Evolutionary conservation across 2,329 filamentous ascomycete species (phyloP), one percentile per base, ranked within the genome.

Genomic region (Fusarium beomiforme): DNA sequence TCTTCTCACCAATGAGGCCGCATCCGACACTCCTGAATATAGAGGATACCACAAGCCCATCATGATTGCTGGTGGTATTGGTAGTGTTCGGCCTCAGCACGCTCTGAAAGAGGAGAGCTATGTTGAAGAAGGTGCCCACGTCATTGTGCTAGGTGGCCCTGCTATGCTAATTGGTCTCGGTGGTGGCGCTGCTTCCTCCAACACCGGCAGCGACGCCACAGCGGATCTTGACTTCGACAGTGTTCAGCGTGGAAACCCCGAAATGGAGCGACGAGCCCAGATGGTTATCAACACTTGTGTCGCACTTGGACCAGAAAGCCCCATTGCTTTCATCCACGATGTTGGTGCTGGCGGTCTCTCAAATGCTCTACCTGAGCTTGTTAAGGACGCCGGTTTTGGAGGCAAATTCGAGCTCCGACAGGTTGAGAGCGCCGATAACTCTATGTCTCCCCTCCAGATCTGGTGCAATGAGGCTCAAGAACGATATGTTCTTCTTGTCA

Each of bases 401-500:
- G 96, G 95, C 54, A 91, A 90, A 47, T 98, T 99, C 73, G 95
- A 99, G 81, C 87, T 99, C n/a, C 91, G 96, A 70, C 93, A 98
- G 77, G 88, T 99, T 39, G 94, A 98, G 79, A 97, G 90, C 79
- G 93, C 93, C 4, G 96, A 98, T 81, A 90, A 87, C 71, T 92
- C 93, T 78, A 95, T 99, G 92, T 97, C 93, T 77, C 96, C 96
- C 23, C 88, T 99, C 63, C 93, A 76, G 79, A 97, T 99, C 49
- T 98, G 95, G 95, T 98, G 96, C 81, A 97, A 95, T 76, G 95
- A 98, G 80, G 94, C 96, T 0, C 96, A 99, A 79, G 96, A 99
- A 82, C 89, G 96, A 79, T 99, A 99, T 77, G 96, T 99, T 11
- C 85, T 99, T 76, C 91, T 97, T 12, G 90, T 99, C 69, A 94